Base-by-base conservation (phyloP, 2,329 filamentous ascomycete species). In the Penicillium frequentans region DNA sequence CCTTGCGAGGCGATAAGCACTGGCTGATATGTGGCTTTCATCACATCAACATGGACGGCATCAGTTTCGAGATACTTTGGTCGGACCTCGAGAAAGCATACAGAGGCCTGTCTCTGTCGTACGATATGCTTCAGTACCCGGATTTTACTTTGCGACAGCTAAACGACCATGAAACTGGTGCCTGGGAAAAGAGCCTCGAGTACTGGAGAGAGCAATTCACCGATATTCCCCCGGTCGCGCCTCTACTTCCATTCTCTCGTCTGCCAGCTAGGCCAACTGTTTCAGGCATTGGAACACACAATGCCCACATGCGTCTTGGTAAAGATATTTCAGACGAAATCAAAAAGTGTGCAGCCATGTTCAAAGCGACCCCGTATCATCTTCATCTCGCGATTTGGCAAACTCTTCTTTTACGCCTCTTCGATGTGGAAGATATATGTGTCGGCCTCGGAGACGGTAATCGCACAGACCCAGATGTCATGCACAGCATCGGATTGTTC, bases 31-130 rank as follows among this genome's bases (percentile, higher is more conserved):
- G 84, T 5, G 68, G 69, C 1, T 74, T 72, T 46, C 81, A 83
- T 56, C 81, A 84, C 60, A 82, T 84, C 37, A 67, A 73, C 33
- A 75, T 84, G 72, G 82, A 85, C 58, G 80, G 77, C 1, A 58
- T 76, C 37, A 79, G 79, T 45, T 74, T 74, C 3, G 60, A 77
- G 10, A 60, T 82, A 2, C 68, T 84, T 19, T 54, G 81, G 13
- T 27, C 58, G 0, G 80, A 84, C 37, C 55, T 84, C 3, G 70
- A 79, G n/a, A 74, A 69, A 27, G 72, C 66, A 0, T 84, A 83
- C 64, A 67, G 67, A 1, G 68, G 71, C 58, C 16, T 46, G 29
- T 3, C 65, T 73, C 8, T 64, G 45, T 19, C 58, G 29, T 1
- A 44, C 55, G 23, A 64, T 6, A 50, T 65, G 1, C 49, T 58